Conservation (phyloP, 1,284 basidiomycete species). For the Xerocomus nothofagi region DNA sequence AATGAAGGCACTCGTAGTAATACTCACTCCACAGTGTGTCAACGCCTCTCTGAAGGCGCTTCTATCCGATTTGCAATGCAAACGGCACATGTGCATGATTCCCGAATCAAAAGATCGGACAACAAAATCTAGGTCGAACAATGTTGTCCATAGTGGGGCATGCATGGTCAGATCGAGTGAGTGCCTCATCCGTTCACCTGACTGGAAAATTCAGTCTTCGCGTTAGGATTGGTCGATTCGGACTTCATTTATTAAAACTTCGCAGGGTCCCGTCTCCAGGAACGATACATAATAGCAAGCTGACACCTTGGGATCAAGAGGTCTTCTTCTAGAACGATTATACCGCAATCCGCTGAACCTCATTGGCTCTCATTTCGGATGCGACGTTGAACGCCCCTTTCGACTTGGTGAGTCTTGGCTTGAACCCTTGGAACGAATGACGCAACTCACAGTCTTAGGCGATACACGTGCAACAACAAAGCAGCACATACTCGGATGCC, state of each 20-base stretch:
- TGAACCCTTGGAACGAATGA: conserved; percentile 6
- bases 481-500: background rate
- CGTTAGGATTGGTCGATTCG: background rate
- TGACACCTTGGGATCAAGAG: conserved; percentile 4
- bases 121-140: background rate
- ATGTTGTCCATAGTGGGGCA: background rate
- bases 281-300: conserved; percentile 12
- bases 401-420: conserved; percentile 1
- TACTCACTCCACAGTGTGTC: conserved; percentile 20
- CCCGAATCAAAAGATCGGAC: background rate
- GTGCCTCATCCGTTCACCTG: conserved; percentile 9
- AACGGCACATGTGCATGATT: background rate
- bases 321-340: conserved; percentile 18
- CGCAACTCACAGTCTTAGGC: background rate
- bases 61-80: background rate
- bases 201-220: conserved; percentile 4
- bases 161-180: conserved; percentile 2
- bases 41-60: background rate
- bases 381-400: conserved; percentile 11
- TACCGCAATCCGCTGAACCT: conserved; percentile 17
- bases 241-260: conserved; percentile 12
- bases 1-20: conserved; percentile 5
- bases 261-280: conserved; percentile 22
- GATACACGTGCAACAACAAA: conserved; percentile 9
- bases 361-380: conserved; percentile 23